Conservation (phyloP, 192 early-diverging fungal species). For the Backusella tuberculispora region DNA sequence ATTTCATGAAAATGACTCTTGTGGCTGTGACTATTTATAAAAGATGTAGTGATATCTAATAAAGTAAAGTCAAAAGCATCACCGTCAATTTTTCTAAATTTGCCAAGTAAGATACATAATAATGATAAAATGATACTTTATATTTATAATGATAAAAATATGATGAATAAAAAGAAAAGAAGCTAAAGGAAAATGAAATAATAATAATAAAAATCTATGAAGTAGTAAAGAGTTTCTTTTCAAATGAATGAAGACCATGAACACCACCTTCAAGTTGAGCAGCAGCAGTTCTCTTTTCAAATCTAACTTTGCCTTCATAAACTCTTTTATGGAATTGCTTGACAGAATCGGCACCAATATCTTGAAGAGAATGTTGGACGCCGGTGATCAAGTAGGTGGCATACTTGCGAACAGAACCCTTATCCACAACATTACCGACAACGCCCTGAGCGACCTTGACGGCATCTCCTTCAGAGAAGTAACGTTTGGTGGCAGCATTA, state of each 20-base stretch:
- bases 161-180: too few species aligned
- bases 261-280: conserved; percentile 97
- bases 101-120: too few species aligned
- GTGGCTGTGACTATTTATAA: too few species aligned
- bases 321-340: conserved; percentile 70
- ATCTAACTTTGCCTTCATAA: conserved; percentile 76
- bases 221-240: conserved; percentile 70
- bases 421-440: conserved; percentile 93
- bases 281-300: conserved; percentile 92
- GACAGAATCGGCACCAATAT: conserved; percentile 84
- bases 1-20: too few species aligned
- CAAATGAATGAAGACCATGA: conserved; percentile 88
- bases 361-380: conserved; percentile 96
- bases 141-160: not conserved
- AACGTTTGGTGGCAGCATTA: conserved; percentile 85
- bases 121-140: not conserved
- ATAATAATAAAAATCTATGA: conserved; percentile 29
- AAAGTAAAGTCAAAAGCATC: too few species aligned
- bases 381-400: conserved; percentile 91
- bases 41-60: too few species aligned
- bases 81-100: too few species aligned
- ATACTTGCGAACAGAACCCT: conserved; percentile 94
- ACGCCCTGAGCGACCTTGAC: conserved; percentile 99
- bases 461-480: conserved; percentile 94
- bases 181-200: not conserved